phyloP scores from a whole-genome alignment of 1,284 basidiomycete species.

The Cutaneotrichosporon cutaneum region DNA sequence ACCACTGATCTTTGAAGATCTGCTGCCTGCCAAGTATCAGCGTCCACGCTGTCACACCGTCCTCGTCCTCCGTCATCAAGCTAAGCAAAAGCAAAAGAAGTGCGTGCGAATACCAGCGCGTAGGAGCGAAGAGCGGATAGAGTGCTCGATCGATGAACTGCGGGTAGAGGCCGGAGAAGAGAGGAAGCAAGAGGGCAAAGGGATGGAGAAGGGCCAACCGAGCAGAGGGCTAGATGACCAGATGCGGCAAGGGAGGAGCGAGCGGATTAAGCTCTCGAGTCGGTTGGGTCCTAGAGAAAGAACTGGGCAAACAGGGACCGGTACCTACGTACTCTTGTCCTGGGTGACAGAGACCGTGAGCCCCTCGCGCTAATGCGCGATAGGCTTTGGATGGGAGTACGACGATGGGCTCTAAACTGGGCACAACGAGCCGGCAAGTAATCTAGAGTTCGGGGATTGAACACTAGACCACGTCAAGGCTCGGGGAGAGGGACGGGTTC shows the following conservation, averaged over 20 bases:
- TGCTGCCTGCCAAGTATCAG: background rate
- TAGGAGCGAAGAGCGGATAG: background rate
- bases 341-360: background rate
- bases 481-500: background rate
- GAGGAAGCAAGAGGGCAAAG: background rate
- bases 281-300: background rate
- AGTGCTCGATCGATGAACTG: background rate
- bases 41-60: background rate
- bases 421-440: background rate
- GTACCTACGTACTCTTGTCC: background rate
- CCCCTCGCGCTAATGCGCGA: background rate
- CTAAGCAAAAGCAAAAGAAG: background rate
- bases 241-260: background rate
- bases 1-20: too few relatives aligned
- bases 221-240: background rate
- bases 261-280: constrained; percentile 1
- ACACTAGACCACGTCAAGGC: background rate
- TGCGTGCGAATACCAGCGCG: background rate
- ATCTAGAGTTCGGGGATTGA: background rate
- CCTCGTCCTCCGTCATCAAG: background rate
- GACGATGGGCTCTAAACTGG: background rate
- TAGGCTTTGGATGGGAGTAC: background rate
- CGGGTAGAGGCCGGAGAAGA: too few relatives aligned
- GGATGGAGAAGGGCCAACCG: background rate
- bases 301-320: background rate